Evolutionary conservation across 106 monocot genomes (phyloP), one percentile per base, ranked within the genome.

Genomic region (Amphibolis antarctica): DNA sequence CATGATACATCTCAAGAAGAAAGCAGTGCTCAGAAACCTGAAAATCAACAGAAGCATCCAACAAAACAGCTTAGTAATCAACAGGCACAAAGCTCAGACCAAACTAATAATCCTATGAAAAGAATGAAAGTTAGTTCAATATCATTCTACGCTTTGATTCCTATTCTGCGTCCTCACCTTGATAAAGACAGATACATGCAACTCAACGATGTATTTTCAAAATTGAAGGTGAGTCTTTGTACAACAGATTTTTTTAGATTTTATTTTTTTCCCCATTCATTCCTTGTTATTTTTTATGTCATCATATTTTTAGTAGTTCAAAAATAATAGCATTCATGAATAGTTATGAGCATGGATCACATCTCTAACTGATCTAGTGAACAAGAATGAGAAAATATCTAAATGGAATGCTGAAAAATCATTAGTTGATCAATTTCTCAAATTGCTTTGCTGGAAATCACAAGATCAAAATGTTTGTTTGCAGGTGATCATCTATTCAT

Each of bases 151-250:
- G 73, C 80, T 66, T 67, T 83, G 71, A 81, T 86, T 69, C 86
- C 86, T 69, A 77, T 92, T 25, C 64, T 83, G 55, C 84, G 75
- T 12, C 85, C 84, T 66, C 71, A 82, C 53, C 84, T 89, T 69
- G 89, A 89, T 67, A 89, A 85, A 70, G 89, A 89, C 65, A 82
- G 85, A 69, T 61, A 63, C 28, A 82, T 89, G 89, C 89, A 85
- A 67, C 82, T 89, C 55, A 74, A 82, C 46, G 50, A 81, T 58
- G 69, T 85, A 15, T 89, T 82, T 70, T 42, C 76, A 59, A 89
- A 85, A 73, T 75, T 89, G 62, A 79, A 74, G 79, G 89, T 89
- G 28, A 30, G 76, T 36, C 7, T 36, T 36, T 36, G 36, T 36
- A 7, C 2, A n/a, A 18, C 55, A 55, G 24, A 25, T 25, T 23